phyloP scores from a whole-genome alignment of 2,329 filamentous ascomycete genomes.

The Chaetomiaceae sp. region DNA sequence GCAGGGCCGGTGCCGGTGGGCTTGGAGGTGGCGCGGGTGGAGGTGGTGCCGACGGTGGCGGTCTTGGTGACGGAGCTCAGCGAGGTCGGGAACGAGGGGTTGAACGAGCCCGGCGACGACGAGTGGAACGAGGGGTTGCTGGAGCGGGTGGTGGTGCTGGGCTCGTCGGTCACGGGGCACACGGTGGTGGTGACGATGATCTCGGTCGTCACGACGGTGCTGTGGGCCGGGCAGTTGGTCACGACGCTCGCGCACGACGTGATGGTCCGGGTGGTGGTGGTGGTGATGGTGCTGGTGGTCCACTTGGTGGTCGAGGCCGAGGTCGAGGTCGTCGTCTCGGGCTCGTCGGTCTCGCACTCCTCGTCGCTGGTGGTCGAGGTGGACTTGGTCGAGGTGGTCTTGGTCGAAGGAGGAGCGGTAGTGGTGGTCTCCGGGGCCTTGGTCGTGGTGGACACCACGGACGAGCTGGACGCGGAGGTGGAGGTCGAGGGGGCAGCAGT shows the following conservation, averaged over 20 bases:
- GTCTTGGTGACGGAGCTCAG: constrained; percentile 12
- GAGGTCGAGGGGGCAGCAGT: not conserved
- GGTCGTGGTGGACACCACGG: not conserved
- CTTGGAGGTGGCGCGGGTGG: not conserved
- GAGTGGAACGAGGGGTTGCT: not conserved
- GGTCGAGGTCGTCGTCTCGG: constrained; percentile 27
- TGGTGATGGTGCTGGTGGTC: constrained; percentile 22
- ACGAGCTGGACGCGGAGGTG: constrained; percentile 1
- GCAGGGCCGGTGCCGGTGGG: constrained; percentile 10
- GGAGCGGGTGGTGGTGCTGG: not conserved
- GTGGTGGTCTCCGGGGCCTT: constrained; percentile 5
- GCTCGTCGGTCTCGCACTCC: constrained; percentile 47
- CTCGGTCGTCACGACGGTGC: constrained; percentile 21
- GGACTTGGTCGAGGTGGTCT: not conserved
- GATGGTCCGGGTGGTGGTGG: constrained; percentile 22
- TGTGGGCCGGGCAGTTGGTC: constrained; percentile 19
- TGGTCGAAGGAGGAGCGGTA: not conserved
- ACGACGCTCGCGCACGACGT: constrained; percentile 21
- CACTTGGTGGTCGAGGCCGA: constrained; percentile 27
- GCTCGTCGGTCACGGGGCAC: constrained; percentile 22
- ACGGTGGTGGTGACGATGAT: constrained; percentile 23
- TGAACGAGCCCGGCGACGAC: too few species aligned
- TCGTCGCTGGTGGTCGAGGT: constrained; percentile 20
- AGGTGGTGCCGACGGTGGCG: not conserved
- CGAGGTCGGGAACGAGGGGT: not conserved